Evolutionary conservation across 2,329 filamentous ascomycete species (phyloP).

Genomic region (Diaporthe humulicola): DNA sequence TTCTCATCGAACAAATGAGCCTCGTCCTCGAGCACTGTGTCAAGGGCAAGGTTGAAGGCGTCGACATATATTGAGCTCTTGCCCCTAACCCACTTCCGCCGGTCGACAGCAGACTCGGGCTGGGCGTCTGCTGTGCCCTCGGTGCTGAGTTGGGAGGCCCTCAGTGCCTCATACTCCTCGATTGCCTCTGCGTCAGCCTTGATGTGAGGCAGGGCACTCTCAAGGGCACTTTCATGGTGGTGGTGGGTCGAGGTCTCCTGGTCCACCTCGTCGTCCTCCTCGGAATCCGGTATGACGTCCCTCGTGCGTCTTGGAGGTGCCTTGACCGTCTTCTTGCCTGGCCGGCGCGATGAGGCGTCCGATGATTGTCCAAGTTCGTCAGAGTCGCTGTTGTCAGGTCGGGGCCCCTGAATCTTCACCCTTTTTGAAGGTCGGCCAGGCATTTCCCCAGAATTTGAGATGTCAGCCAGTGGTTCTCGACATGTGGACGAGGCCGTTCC

Average conservation of each 20-base stretch:
- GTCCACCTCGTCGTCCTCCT: constrained; percentile 43
- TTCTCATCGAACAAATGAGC: constrained; percentile 86
- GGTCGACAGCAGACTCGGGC: constrained; percentile 53
- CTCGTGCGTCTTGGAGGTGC: not conserved
- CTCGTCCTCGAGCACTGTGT: constrained; percentile 91
- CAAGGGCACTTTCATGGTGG: constrained; percentile 71
- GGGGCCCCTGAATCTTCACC: constrained; percentile 47
- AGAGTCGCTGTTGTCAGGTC: constrained; percentile 46
- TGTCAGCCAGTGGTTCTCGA: constrained; percentile 40
- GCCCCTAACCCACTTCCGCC: constrained; percentile 76
- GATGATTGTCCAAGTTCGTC: constrained; percentile 48
- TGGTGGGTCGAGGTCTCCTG: constrained; percentile 28
- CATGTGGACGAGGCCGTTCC: constrained; percentile 36
- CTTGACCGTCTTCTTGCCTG: not conserved
- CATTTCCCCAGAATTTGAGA: constrained; percentile 39
- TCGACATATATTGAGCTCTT: constrained; percentile 96
- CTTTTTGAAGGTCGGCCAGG: constrained; percentile 52
- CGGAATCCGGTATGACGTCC: constrained; percentile 41
- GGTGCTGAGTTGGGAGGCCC: constrained; percentile 63
- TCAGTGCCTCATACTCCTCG: constrained; percentile 81
- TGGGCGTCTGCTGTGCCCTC: constrained; percentile 63
- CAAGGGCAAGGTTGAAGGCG: constrained; percentile 92
- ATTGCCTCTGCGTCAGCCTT: constrained; percentile 79
- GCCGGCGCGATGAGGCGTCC: constrained; percentile 34
- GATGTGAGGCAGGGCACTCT: constrained; percentile 78